These are phyloP conservation scores for Rhodotorula diobovata DNA, from an alignment of 768 basidiomycete species.

Conservation along the genomic window DNA sequence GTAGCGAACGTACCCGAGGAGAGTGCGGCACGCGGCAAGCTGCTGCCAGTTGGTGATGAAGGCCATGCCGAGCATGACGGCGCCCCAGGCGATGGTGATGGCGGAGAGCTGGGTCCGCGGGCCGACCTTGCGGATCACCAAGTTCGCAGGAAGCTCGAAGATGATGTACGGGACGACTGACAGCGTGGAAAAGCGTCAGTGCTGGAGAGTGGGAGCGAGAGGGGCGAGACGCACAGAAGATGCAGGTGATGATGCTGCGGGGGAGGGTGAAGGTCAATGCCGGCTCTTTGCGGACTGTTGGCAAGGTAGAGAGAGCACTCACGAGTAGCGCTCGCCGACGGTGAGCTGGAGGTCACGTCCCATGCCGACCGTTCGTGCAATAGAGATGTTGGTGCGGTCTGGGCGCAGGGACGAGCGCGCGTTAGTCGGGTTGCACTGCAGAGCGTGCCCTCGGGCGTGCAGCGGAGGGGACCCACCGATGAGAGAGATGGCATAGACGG, in stretches of 20 bases:
- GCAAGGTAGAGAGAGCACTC: conserved; percentile 29
- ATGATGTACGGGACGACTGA: background rate
- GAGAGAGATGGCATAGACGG: conserved; percentile 30
- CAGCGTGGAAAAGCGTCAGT: too few relatives aligned
- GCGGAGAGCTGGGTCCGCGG: conserved; percentile 16
- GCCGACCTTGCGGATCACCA: conserved; percentile 43
- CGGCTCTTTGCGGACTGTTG: too few relatives aligned
- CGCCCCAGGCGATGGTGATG: background rate
- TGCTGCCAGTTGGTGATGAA: conserved; percentile 44
- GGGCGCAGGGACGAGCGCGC: background rate
- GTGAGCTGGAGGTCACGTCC: conserved; percentile 31
- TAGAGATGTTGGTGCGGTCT: conserved; percentile 33
- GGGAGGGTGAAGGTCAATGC: background rate
- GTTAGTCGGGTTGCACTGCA: too few relatives aligned
- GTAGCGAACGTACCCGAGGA: conserved; percentile 41
- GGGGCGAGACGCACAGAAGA: conserved; percentile 38
- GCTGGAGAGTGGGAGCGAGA: conserved; percentile 24
- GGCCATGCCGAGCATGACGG: conserved; percentile 42
- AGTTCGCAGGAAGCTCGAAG: conserved; percentile 45
- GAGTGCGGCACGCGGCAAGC: conserved; percentile 42
- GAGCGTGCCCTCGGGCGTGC: background rate
- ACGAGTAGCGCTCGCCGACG: conserved; percentile 46
- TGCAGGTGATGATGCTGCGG: background rate
- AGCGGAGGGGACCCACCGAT: background rate
- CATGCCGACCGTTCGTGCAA: conserved; percentile 41